These are phyloP conservation scores for Xanthoconium purpureum DNA, from an alignment of 768 basidiomycete species.

Conservation along the genomic window DNA sequence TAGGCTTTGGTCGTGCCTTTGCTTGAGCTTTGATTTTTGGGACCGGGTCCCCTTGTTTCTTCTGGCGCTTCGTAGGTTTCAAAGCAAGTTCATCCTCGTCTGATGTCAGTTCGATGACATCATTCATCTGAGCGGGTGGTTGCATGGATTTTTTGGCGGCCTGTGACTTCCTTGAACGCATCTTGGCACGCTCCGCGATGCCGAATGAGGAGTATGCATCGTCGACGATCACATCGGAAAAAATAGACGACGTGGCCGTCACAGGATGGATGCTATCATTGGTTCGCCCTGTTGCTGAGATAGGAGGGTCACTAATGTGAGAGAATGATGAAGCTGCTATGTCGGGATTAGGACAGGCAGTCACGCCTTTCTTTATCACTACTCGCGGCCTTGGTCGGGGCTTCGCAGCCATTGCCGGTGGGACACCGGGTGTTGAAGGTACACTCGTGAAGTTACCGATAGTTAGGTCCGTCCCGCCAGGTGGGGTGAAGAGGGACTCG, in stretches of 20 bases:
- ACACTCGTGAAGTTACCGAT: conserved; percentile 16
- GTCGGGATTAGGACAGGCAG: background rate
- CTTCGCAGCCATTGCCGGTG: background rate
- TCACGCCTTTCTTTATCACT: conserved; percentile 18
- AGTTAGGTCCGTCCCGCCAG: background rate
- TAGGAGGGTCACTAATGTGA: conserved; percentile 20
- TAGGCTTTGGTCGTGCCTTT: conserved; percentile 29
- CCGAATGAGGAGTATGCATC: conserved; percentile 29
- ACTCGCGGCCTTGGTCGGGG: conserved; percentile 35
- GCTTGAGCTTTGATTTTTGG: conserved; percentile 27
- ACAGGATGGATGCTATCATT: conserved; percentile 23
- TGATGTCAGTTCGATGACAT: conserved; percentile 46
- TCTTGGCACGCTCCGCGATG: conserved; percentile 61
- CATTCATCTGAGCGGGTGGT: conserved; percentile 12
- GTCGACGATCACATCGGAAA: conserved; percentile 10
- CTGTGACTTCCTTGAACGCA: conserved; percentile 41
- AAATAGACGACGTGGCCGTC: conserved; percentile 6
- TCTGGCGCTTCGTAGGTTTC: conserved; percentile 30
- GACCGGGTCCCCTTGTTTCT: conserved; percentile 27
- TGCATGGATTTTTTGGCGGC: conserved; percentile 12
- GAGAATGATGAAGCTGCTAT: conserved; percentile 14
- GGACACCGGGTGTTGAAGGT: conserved; percentile 4
- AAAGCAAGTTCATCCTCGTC: conserved; percentile 41
- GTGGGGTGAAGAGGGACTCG: conserved; percentile 31
- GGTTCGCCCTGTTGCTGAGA: conserved; percentile 6